phyloP scores from a whole-genome alignment of 441 rosid genomes.

The Dalechampia spathulata region DNA sequence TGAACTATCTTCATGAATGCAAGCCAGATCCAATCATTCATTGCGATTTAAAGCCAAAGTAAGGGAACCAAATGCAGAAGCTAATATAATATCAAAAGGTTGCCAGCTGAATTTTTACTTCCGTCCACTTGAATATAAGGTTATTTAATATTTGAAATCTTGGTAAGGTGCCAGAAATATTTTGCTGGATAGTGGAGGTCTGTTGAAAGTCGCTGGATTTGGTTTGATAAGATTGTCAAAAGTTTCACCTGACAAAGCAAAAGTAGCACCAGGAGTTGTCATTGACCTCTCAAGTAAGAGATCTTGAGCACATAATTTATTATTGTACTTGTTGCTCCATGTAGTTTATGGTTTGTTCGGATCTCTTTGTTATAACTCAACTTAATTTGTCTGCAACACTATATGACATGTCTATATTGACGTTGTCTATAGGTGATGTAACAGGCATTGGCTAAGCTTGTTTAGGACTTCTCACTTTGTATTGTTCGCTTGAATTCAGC shows the following conservation, averaged over 20 bases:
- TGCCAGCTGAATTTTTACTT: conserved; percentile 12
- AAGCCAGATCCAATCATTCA: conserved; percentile 96
- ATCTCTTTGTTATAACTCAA: not conserved
- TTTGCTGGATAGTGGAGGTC: conserved; percentile 94
- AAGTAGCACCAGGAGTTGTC: conserved; percentile 38
- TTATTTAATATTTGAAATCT: conserved; percentile 69
- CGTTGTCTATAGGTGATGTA: too few species aligned
- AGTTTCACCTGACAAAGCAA: conserved; percentile 58
- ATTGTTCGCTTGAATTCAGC: conserved; percentile 3
- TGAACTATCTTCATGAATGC: conserved; percentile 95
- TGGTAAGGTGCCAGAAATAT: conserved; percentile 99
- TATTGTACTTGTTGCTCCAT: not conserved
- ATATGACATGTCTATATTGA: too few species aligned
- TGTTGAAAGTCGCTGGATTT: conserved; percentile 78
- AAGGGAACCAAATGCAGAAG: conserved; percentile 60
- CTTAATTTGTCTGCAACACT: too few species aligned
- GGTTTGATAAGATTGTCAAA: conserved; percentile 63
- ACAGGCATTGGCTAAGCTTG: too few species aligned
- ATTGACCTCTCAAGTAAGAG: conserved; percentile 60
- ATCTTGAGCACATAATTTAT: not conserved
- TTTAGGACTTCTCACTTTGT: too few species aligned
- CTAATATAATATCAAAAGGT: conserved; percentile 15
- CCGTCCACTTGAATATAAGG: conserved; percentile 23
- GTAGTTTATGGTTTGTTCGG: not conserved
- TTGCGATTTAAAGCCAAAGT: conserved; percentile 89